A percentile compares a stretch with the other conserved stretches of the same genome.
Evolutionary conservation across 2,329 filamentous ascomycete species (phyloP).

Genomic region (Phaeosphaeriaceae sp.): DNA sequence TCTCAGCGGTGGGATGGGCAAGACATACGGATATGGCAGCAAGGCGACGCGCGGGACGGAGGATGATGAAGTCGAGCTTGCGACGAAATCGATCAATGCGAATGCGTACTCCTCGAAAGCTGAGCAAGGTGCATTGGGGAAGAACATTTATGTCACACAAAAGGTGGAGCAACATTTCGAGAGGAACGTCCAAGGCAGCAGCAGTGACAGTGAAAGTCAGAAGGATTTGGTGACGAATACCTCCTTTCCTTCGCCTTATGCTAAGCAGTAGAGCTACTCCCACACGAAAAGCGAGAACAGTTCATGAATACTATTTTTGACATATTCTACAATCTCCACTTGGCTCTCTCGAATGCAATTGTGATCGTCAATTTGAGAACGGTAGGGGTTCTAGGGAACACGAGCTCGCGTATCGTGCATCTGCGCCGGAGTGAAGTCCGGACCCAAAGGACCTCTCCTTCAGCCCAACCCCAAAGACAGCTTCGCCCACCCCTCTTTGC

Average conservation of each 20-base stretch:
- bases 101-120: slow-evolving; percentile 12
- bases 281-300: neutral
- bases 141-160: slow-evolving; percentile 20
- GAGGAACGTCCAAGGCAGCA: slow-evolving; percentile 3
- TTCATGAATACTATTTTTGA: neutral
- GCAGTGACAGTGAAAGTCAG: slow-evolving; percentile 15
- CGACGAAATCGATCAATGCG: slow-evolving; percentile 5
- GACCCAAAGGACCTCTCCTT: neutral
- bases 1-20: slow-evolving; percentile 7
- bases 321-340: neutral
- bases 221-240: slow-evolving; percentile 12
- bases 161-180: slow-evolving; percentile 19
- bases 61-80: slow-evolving; percentile 22
- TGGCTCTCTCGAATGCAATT: neutral
- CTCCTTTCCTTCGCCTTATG: neutral
- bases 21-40: slow-evolving; percentile 7
- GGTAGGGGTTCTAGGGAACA: neutral
- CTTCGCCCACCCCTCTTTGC: neutral
- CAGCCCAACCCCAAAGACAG: neutral
- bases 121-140: slow-evolving; percentile 11
- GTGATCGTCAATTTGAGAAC: neutral
- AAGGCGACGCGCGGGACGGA: slow-evolving; percentile 3
- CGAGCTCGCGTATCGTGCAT: neutral
- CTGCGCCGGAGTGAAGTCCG: neutral
- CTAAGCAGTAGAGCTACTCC: neutral